Evolutionary conservation across 352 stramenopile genomes (phyloP).

Genomic region (Globisporangium iwayamae): DNA sequence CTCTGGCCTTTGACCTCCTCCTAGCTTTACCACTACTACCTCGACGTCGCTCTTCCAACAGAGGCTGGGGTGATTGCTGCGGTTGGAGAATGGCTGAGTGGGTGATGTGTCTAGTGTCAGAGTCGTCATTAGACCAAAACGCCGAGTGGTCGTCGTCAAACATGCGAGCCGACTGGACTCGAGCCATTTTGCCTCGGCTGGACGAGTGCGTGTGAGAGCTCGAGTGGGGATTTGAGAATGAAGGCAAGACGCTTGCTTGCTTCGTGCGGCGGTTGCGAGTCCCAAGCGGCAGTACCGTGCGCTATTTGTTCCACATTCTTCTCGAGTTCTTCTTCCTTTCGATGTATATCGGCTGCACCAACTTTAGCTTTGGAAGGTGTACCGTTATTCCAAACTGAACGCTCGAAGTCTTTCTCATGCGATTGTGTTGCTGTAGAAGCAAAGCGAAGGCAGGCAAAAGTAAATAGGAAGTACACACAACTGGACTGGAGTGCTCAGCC

Average conservation of each 20-base stretch:
- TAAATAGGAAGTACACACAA: too few species aligned
- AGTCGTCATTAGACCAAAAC: not conserved
- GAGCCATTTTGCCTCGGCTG: not conserved
- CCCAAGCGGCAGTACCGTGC: not conserved
- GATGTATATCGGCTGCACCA: too few species aligned
- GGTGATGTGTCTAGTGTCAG: not conserved
- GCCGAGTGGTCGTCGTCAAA: not conserved
- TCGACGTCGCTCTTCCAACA: constrained; percentile 9
- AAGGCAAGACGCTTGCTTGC: not conserved
- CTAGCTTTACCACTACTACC: too few species aligned
- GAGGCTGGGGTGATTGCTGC: constrained; percentile 6
- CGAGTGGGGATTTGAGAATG: not conserved
- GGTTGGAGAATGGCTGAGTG: constrained; percentile 4
- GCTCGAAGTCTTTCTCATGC: too few species aligned
- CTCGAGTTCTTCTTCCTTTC: too few species aligned
- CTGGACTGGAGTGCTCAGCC: too few species aligned
- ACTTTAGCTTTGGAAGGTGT: too few species aligned
- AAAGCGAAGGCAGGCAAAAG: too few species aligned
- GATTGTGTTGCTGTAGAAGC: too few species aligned
- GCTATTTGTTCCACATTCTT: not conserved
- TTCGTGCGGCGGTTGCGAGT: not conserved
- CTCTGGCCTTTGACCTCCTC: not conserved
- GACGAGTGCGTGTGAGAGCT: not conserved
- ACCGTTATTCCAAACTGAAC: too few species aligned
- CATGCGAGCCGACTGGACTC: not conserved